Conservation (phyloP, 331 rosid species). For the Quercus lobata region DNA sequence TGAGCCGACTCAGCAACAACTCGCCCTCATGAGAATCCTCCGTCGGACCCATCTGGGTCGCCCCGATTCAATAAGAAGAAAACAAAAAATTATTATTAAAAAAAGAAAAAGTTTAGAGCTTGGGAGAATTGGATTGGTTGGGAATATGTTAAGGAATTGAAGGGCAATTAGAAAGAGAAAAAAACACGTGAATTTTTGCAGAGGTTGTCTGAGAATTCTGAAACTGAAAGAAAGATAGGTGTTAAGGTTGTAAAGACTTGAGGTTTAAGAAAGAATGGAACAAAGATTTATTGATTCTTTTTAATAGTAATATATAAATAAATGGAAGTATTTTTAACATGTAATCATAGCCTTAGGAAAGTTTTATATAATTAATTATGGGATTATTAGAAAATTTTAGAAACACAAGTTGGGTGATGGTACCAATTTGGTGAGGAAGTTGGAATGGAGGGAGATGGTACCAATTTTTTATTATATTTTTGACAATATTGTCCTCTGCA, state of each 20-base stretch:
- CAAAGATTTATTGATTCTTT: too few species aligned
- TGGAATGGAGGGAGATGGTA: neutral
- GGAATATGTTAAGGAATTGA: neutral
- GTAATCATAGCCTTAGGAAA: too few species aligned
- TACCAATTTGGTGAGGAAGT: neutral
- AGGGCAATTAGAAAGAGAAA: slow-evolving; percentile 5
- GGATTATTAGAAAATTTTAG: neutral
- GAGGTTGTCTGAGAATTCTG: neutral
- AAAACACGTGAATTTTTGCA: slow-evolving; percentile 15
- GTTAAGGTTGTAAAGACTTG: too few species aligned
- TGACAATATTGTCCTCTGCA: neutral
- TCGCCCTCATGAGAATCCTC: slow-evolving; percentile 25
- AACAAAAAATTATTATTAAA: neutral
- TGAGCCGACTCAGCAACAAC: slow-evolving; percentile 43
- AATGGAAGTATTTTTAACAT: too few species aligned
- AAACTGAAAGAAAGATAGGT: too few species aligned
- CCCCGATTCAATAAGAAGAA: slow-evolving; percentile 15
- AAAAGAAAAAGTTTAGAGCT: neutral
- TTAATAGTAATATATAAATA: too few species aligned
- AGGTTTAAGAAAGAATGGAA: too few species aligned
- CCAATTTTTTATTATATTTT: neutral
- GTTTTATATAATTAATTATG: neutral
- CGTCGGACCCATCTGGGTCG: slow-evolving; percentile 45
- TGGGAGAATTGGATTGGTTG: neutral
- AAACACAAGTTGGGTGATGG: neutral